Percentiles rank a stretch among this genome's conserved stretches.
Evolutionary conservation across 164 flowering plant species (phyloP).

Genomic region (Warburgia ugandensis): DNA sequence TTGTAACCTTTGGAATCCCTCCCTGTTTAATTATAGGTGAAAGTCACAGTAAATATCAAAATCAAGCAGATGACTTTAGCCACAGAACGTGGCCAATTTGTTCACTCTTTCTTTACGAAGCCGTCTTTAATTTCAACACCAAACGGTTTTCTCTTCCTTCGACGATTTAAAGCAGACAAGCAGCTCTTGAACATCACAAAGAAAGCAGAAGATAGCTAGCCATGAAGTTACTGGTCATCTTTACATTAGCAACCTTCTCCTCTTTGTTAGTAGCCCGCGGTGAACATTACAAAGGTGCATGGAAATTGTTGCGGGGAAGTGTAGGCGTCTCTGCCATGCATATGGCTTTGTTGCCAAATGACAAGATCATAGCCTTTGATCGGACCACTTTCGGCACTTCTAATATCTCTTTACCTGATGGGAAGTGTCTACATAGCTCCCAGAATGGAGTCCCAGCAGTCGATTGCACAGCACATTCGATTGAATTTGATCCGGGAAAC

Average conservation of each 20-base stretch:
- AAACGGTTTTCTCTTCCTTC: too few relatives aligned
- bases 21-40: too few relatives aligned
- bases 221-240: neutral
- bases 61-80: too few relatives aligned
- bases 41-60: too few relatives aligned
- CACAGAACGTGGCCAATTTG: too few relatives aligned
- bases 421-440: constrained; percentile 7
- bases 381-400: constrained; percentile 32
- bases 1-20: too few relatives aligned
- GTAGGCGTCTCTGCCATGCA: constrained; percentile 33
- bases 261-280: constrained; percentile 3
- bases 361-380: constrained; percentile 27
- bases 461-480: constrained; percentile 43
- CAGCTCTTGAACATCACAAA: too few relatives aligned
- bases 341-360: constrained; percentile 29
- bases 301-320: constrained; percentile 19
- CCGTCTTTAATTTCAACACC: too few relatives aligned
- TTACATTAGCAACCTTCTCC: neutral
- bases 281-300: constrained; percentile 12
- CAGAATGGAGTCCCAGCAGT: neutral
- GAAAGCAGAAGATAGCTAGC: constrained; percentile 2
- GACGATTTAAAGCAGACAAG: neutral
- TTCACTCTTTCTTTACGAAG: too few relatives aligned
- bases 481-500: constrained; percentile 23
- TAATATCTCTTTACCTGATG: constrained; percentile 25